A percentile compares a stretch with the other conserved stretches of the same genome.
Evolutionary conservation across 805 yeast species (phyloP).

Genomic region (Wickerhamomyces ciferrii): DNA sequence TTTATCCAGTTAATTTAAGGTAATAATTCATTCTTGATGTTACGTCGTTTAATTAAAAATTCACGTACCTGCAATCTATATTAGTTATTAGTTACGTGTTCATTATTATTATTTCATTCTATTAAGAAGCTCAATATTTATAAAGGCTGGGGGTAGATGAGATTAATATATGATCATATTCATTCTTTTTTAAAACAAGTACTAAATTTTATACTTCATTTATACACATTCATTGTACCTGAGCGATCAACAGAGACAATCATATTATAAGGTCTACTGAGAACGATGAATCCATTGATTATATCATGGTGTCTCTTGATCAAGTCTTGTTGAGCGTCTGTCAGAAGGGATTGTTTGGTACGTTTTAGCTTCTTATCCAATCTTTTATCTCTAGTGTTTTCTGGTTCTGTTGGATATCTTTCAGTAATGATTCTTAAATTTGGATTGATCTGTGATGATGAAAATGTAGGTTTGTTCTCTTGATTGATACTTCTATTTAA

Average conservation of each 20-base stretch:
- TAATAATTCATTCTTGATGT: too few relatives aligned
- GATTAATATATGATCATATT: too few relatives aligned
- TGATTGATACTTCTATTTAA: constrained; percentile 21
- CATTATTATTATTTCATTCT: too few relatives aligned
- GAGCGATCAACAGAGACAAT: constrained; percentile 61
- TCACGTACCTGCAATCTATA: too few relatives aligned
- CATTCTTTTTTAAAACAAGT: too few relatives aligned
- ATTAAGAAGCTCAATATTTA: too few relatives aligned
- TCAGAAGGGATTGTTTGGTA: constrained; percentile 27
- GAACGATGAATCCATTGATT: constrained; percentile 41
- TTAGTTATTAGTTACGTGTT: too few relatives aligned
- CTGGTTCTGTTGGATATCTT: constrained; percentile 13
- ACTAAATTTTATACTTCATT: too few relatives aligned
- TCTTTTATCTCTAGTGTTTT: constrained; percentile 1
- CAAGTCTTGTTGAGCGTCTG: constrained; percentile 37
- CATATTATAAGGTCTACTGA: constrained; percentile 51
- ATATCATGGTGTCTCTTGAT: constrained; percentile 45
- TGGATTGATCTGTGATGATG: constrained; percentile 31
- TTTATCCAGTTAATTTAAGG: too few relatives aligned
- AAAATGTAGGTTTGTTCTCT: constrained; percentile 2
- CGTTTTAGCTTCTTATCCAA: constrained; percentile 13
- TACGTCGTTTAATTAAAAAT: too few relatives aligned
- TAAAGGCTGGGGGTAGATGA: too few relatives aligned
- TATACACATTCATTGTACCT: constrained; percentile 60
- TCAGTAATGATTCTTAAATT: constrained; percentile 37